phyloP scores from a whole-genome alignment of 1,139 yeast species.

The Candida dubliniensis region DNA sequence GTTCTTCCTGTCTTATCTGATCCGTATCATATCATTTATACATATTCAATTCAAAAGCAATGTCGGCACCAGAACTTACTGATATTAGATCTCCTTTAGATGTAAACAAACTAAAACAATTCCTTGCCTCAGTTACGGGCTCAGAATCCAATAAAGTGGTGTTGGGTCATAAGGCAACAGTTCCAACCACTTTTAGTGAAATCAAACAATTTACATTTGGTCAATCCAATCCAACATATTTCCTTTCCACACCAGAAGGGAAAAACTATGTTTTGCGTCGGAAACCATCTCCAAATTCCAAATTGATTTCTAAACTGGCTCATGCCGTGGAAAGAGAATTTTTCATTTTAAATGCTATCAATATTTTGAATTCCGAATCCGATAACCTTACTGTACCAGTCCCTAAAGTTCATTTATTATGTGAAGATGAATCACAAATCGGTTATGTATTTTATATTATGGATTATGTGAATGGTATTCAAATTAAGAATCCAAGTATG shows the following conservation, averaged over 20 bases:
- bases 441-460: slow-evolving; percentile 59
- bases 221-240: slow-evolving; percentile 67
- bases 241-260: slow-evolving; percentile 43
- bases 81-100: slow-evolving; percentile 42
- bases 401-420: slow-evolving; percentile 46
- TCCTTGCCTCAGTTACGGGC: slow-evolving; percentile 17
- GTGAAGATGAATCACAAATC: slow-evolving; percentile 52
- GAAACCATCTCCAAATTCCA: slow-evolving; percentile 57
- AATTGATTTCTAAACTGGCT: slow-evolving; percentile 58
- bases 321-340: slow-evolving; percentile 69
- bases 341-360: slow-evolving; percentile 50
- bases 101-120: slow-evolving; percentile 28
- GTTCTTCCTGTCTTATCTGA: no score
- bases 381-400: slow-evolving; percentile 42
- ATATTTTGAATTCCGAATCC: slow-evolving; percentile 27
- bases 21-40: no score
- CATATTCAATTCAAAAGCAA: neutral
- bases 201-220: slow-evolving; percentile 62
- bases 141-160: slow-evolving; percentile 12
- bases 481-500: slow-evolving; percentile 57
- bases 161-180: slow-evolving; percentile 18
- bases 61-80: slow-evolving; percentile 22
- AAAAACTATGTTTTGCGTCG: slow-evolving; percentile 53
- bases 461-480: slow-evolving; percentile 62
- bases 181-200: slow-evolving; percentile 13